Percentiles rank a stretch among this genome's conserved stretches.
Evolutionary conservation across 345 rosid genomes (phyloP).

Genomic region (Corchorus capsularis): DNA sequence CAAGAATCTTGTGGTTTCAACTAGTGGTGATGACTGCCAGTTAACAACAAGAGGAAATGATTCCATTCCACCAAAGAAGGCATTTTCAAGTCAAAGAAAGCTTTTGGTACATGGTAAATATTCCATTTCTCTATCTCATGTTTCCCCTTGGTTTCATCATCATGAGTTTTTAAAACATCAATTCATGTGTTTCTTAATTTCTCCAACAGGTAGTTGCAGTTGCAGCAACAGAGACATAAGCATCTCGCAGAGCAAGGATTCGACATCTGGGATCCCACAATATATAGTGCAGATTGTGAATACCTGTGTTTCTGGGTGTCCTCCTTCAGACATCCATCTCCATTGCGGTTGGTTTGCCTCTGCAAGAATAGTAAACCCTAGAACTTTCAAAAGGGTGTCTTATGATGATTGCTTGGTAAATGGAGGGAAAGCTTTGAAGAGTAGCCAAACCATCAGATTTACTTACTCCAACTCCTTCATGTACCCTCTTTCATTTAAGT

Average conservation of each 20-base stretch:
- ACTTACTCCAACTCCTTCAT: slow-evolving; percentile 60
- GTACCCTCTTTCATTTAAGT: slow-evolving; percentile 49
- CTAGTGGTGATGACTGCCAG: slow-evolving; percentile 15
- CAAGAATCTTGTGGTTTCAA: slow-evolving; percentile 12
- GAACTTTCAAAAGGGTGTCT: slow-evolving; percentile 49
- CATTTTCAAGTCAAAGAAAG: slow-evolving; percentile 31
- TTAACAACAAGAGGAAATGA: slow-evolving; percentile 1
- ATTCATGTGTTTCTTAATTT: background rate
- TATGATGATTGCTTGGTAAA: slow-evolving; percentile 63
- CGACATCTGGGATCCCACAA: slow-evolving; percentile 52
- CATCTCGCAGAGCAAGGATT: slow-evolving; percentile 53
- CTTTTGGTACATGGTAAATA: slow-evolving; percentile 40
- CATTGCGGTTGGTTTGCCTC: slow-evolving; percentile 68
- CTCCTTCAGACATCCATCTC: slow-evolving; percentile 49
- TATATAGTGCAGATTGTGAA: slow-evolving; percentile 57
- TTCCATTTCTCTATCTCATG: background rate
- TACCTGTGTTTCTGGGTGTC: slow-evolving; percentile 48
- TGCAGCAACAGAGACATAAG: slow-evolving; percentile 51
- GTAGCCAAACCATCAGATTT: slow-evolving; percentile 48
- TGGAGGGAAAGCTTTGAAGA: slow-evolving; percentile 45
- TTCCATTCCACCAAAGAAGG: slow-evolving; percentile 1
- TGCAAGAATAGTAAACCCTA: slow-evolving; percentile 51
- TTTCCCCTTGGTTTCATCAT: background rate
- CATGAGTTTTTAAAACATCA: background rate
- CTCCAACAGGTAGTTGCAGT: slow-evolving; percentile 25